phyloP scores from a whole-genome alignment of 2,329 filamentous ascomycete species.

The Trichoderma semiorbis region DNA sequence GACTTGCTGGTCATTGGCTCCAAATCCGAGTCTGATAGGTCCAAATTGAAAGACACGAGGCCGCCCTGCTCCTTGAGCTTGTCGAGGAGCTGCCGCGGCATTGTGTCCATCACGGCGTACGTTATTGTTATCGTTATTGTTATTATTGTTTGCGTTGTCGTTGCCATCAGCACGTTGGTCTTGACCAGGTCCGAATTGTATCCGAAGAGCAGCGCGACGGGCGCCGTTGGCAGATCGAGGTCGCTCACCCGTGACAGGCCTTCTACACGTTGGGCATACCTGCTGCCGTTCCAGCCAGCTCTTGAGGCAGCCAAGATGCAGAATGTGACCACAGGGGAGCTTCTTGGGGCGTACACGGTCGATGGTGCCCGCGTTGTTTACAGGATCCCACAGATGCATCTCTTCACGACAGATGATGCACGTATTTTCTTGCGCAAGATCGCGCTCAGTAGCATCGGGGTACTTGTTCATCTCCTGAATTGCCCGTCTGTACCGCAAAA shows the following conservation, averaged over 20 bases:
- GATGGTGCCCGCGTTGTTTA: slow-evolving; percentile 61
- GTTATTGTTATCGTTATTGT: slow-evolving; percentile 16
- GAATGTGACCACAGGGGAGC: slow-evolving; percentile 89
- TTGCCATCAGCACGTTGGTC: slow-evolving; percentile 26
- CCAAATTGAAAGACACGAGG: slow-evolving; percentile 69
- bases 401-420: slow-evolving; percentile 98
- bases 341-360: slow-evolving; percentile 90
- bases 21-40: slow-evolving; percentile 71
- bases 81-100: slow-evolving; percentile 22
- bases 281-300: slow-evolving; percentile 98
- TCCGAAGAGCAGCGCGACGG: slow-evolving; percentile 28
- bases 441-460: slow-evolving; percentile 83
- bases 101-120: slow-evolving; percentile 19
- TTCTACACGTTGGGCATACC: slow-evolving; percentile 90
- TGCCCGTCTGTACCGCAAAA: slow-evolving; percentile 85
- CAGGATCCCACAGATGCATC: slow-evolving; percentile 75
- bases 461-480: slow-evolving; percentile 94
- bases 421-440: slow-evolving; percentile 81
- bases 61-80: slow-evolving; percentile 26
- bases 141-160: slow-evolving; percentile 3
- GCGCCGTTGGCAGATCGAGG: slow-evolving; percentile 26
- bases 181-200: slow-evolving; percentile 28
- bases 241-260: slow-evolving; percentile 57
- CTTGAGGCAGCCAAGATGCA: slow-evolving; percentile 91
- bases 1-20: slow-evolving; percentile 65